Evolutionary conservation across 2,329 filamentous ascomycete species (phyloP), one percentile per base, ranked within the genome.

Genomic region (Xylariaceae sp.): DNA sequence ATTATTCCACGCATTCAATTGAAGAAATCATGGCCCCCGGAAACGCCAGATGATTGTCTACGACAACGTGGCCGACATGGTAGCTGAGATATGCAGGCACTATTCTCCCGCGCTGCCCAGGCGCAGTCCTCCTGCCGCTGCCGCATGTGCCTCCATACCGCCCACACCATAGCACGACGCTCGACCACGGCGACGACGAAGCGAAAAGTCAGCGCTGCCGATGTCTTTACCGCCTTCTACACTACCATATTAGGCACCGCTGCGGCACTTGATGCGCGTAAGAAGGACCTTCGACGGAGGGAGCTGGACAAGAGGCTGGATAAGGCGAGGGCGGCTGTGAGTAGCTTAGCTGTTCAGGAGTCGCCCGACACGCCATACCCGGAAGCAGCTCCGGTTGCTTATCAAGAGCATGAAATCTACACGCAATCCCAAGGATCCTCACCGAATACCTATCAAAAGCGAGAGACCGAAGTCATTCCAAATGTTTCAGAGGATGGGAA

Each of bases 21-120:
- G 36, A 37, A 17, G n/a, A 17, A 26, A n/a, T 30, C 35, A 30
- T 30, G 39, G 43, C 49, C 37, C 42, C 37, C 19, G 22, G 33
- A 18, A 16, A 40, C 19, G 39, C 18, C 34, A 41, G 29, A 15
- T 36, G 38, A 33, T 29, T 39, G 41, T 26, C 19, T 15, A 37
- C 4, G 16, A 37, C 34, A 19, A 57, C 22, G 22, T 11, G 11
- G 22, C 6, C 22, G 22, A 26, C 22, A 26, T 26, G 22, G 6
- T 56, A 68, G 59, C 49, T 55, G 57, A 52, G 67, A 60, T 57
- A 89, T 89, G 85, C 79, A 79, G 65, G 72, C 74, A 50, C 61
- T 87, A 52, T 84, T 82, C 81, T 81, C 79, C 63, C 77, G 81
- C 67, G 77, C 79, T 66, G 72, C 75, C 55, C 77, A 76, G 72